Percentiles rank a stretch among this genome's conserved stretches.
These are phyloP conservation scores for Pistacia atlantica DNA, from an alignment of 345 rosid genomes.

Conservation along the genomic window DNA sequence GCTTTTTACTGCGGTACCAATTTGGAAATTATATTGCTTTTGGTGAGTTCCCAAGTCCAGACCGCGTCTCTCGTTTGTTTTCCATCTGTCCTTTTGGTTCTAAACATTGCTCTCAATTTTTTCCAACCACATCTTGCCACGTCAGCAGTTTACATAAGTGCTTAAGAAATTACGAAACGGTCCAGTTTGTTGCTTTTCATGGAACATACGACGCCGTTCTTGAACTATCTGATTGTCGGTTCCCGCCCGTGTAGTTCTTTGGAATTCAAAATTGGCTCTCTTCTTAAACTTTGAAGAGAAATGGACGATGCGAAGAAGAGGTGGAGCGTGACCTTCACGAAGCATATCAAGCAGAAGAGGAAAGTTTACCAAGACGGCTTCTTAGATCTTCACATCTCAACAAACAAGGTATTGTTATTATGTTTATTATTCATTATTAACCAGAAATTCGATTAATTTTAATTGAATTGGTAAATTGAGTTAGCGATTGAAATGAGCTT, in stretches of 20 bases:
- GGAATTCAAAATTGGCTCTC: not conserved
- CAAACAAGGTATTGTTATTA: slow-evolving; percentile 55
- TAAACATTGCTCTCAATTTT: not conserved
- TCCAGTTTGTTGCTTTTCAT: not conserved
- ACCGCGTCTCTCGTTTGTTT: not conserved
- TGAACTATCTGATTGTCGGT: not conserved
- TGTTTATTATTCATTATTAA: not conserved
- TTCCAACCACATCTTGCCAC: slow-evolving; percentile 4
- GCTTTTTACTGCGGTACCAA: not conserved
- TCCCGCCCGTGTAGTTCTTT: slow-evolving; percentile 12
- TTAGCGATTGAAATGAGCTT: not conserved
- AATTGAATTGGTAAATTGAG: not conserved
- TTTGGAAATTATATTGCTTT: not conserved
- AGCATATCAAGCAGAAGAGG: slow-evolving; percentile 79
- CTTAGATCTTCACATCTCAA: slow-evolving; percentile 49
- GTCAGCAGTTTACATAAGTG: not conserved
- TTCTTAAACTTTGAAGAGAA: not conserved
- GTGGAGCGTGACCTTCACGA: slow-evolving; percentile 83
- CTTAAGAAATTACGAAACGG: not conserved
- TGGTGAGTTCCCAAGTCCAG: not conserved
- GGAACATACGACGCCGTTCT: not conserved
- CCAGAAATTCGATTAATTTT: not conserved
- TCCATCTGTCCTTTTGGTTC: not conserved
- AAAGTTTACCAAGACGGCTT: slow-evolving; percentile 84
- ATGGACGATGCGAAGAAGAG: slow-evolving; percentile 52